These are phyloP conservation scores for Paramecium pentaurelia DNA, from an alignment of 73 alveolate species.

Conservation along the genomic window DNA sequence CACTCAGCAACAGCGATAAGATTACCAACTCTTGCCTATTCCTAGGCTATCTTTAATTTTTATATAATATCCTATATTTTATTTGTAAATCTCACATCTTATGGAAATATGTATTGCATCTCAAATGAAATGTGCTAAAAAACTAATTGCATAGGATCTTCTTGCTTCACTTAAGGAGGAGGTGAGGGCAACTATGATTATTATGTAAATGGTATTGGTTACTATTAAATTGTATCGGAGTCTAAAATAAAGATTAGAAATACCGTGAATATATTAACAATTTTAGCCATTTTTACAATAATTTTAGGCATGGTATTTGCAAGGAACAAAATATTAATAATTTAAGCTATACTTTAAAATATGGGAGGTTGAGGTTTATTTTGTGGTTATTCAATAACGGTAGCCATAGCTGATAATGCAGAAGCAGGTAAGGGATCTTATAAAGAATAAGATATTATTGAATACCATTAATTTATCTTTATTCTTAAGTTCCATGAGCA, in stretches of 20 bases:
- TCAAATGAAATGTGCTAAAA: not conserved
- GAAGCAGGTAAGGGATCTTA: not conserved
- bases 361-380: not conserved
- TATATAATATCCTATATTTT: conserved; percentile 21
- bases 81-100: not conserved
- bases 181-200: not conserved
- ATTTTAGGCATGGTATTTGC: not conserved
- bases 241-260: not conserved
- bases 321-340: not conserved
- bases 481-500: conserved; percentile 7
- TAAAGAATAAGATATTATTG: not conserved
- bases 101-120: not conserved
- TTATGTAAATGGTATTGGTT: not conserved
- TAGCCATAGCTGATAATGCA: not conserved
- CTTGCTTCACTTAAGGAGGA: not conserved
- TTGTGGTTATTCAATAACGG: not conserved
- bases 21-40: conserved; percentile 16
- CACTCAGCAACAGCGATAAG: not conserved
- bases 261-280: not conserved
- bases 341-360: not conserved
- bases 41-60: conserved; percentile 19
- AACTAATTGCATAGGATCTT: not conserved
- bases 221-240: not conserved
- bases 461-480: not conserved
- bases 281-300: not conserved